Percentiles rank a stretch among this genome's conserved stretches.
Evolutionary conservation across 2,329 filamentous ascomycete species (phyloP).

Genomic region (Colletotrichum australisinense): DNA sequence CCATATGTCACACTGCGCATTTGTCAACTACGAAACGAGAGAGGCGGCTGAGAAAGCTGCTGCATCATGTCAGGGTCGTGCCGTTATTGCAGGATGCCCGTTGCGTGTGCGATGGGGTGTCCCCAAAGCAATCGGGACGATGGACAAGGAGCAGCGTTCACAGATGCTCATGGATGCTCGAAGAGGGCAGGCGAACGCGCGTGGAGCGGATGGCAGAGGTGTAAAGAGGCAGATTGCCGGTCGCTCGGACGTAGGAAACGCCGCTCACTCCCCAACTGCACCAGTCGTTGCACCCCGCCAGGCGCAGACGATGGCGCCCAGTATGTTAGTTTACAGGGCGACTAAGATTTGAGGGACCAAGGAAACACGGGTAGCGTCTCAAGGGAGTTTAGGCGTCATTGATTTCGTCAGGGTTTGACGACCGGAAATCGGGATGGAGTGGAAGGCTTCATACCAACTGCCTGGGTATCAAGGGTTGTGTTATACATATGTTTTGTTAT

Average conservation of each 20-base stretch:
- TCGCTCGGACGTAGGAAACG: slow-evolving; percentile 3
- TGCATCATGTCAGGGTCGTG: slow-evolving; percentile 84
- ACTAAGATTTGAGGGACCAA: slow-evolving; percentile 59
- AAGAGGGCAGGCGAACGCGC: slow-evolving; percentile 53
- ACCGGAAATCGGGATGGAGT: not conserved
- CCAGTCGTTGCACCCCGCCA: slow-evolving; percentile 79
- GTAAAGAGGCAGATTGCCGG: slow-evolving; percentile 29
- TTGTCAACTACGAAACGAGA: slow-evolving; percentile 91
- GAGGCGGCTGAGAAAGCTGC: slow-evolving; percentile 89
- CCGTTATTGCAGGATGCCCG: slow-evolving; percentile 91
- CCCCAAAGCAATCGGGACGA: slow-evolving; percentile 89
- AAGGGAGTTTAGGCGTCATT: slow-evolving; percentile 24
- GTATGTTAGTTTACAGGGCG: slow-evolving; percentile 87
- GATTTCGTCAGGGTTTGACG: not conserved
- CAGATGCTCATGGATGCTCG: slow-evolving; percentile 82
- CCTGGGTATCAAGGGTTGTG: slow-evolving; percentile 34
- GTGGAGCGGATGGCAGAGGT: slow-evolving; percentile 38
- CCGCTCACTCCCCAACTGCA: slow-evolving; percentile 33
- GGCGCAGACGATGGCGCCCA: slow-evolving; percentile 78
- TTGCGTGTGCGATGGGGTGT: slow-evolving; percentile 92
- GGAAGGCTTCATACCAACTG: slow-evolving; percentile 1
- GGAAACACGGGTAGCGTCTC: not conserved
- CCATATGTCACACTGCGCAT: slow-evolving; percentile 96
- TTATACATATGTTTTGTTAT: slow-evolving; percentile 6
- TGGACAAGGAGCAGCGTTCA: slow-evolving; percentile 87